Evolutionary conservation across 441 rosid species (phyloP), one percentile per base, ranked within the genome.

Genomic region (Pelargonium cotyledonis): DNA sequence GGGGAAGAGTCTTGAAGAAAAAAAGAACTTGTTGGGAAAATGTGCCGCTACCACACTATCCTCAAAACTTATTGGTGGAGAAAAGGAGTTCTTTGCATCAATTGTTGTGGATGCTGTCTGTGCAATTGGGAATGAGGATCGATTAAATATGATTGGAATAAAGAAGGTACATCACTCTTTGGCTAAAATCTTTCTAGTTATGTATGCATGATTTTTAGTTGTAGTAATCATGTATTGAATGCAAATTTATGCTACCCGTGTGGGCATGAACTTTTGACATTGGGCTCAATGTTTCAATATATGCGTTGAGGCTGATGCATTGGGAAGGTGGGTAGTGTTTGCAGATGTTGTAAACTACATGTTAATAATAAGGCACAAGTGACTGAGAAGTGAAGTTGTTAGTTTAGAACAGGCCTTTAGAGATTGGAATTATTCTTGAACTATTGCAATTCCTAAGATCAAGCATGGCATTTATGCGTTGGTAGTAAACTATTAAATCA

Each of bases 31-130:
- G 67, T 80, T 95, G 72, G 93, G 86, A 31, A 95, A 90, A 84
- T 95, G 99, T 79, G 99, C 98, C 73, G 92, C 95, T 19, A 95
- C 99, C 8, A 92, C 98, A 1, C 97, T 95, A 51, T 89, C 96
- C 63, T 95, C 99, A 16, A 95, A 95, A 79, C 97, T 91, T 53
- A 92, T 95, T 74, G 95, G 98, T 46, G 99, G 99, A 31, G 99
- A 95, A 78, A 95, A 92, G 68, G 98, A 90, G 66, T 95, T 95
- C 73, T 95, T 92, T 72, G 91, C 99, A 57, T 77, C 85, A 10
- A 90, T 95, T 89, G 99, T 92, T 51, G 99, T 95, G 44, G 91
- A 95, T 86, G 84, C 99, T 82, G 99, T 95, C 10, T 79, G 86
- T 78, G 93, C 94, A 0, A 95, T 95, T 73, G 98, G 88, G 12